Conservation (phyloP, 148 eudicot species). For the Gaultheria prostrata region DNA sequence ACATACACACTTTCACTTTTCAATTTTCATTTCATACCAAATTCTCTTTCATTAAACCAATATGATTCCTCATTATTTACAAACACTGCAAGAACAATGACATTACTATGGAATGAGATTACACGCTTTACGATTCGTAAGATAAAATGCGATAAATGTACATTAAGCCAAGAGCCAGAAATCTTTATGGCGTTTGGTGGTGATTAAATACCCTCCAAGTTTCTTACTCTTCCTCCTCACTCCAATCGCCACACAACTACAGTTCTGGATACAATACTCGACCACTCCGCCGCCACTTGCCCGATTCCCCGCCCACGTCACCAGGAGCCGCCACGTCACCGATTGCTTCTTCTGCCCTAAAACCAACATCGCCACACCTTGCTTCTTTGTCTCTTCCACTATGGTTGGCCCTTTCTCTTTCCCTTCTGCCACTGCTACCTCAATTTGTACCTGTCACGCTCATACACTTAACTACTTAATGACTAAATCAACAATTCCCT, state of each 20-base stretch:
- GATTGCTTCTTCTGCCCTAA: conserved; percentile 76
- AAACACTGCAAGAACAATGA: not conserved
- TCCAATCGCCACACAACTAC: conserved; percentile 73
- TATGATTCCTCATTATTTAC: not conserved
- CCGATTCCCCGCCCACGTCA: conserved; percentile 64
- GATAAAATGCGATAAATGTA: not conserved
- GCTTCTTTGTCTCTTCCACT: conserved; percentile 62
- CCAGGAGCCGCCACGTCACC: conserved; percentile 63
- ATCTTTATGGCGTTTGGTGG: conserved; percentile 85
- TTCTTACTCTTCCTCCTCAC: conserved; percentile 75
- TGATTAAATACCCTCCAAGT: conserved; percentile 76
- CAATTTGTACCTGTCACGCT: conserved; percentile 51
- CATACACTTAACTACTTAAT: not conserved
- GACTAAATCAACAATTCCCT: not conserved
- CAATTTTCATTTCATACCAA: not conserved
- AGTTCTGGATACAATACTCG: conserved; percentile 79
- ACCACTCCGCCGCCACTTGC: conserved; percentile 40
- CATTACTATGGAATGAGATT: not conserved
- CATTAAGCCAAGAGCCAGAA: conserved; percentile 84
- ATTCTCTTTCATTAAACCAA: not conserved
- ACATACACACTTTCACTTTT: not conserved
- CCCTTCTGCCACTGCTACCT: conserved; percentile 56
- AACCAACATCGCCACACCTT: conserved; percentile 56
- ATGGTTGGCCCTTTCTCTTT: conserved; percentile 80
- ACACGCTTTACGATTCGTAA: not conserved